Base-by-base conservation (phyloP, 73 alveolate species). In the Loxodes magnus region DNA sequence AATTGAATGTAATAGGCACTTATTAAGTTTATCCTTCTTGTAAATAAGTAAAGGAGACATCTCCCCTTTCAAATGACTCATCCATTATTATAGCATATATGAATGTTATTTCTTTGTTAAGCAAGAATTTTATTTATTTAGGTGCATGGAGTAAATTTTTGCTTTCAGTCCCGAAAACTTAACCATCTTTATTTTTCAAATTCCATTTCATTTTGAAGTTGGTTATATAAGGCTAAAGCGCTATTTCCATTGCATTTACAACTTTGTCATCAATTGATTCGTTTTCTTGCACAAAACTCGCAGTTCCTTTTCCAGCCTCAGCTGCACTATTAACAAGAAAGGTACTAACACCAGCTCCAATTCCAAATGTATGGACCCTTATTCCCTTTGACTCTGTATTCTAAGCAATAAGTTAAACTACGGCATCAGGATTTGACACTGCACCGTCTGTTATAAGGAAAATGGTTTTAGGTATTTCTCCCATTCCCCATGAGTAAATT, bases 391-490 rank as follows among this genome's bases (percentile, higher is more conserved):
- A n/a, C 16, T 65, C 31, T 2, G 64, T 74, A 49, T 67, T 41
- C 4, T 42, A 56, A 30, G 64, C 39, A 10, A 73, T 70, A 19
- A 77, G 50, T 34, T 76, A 22, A 4, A 84, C 39, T 7, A 89
- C 73, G n/a, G 49, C 54, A 22, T 77, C 77, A 35, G 85, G 72
- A 43, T 87, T 66, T 27, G 54, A 27, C 6, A 85, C 95, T 43
- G 56, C 93, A 3, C 99, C 99, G 75, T 93, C 99, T 28, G 99
- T 93, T 34, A 93, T 61, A 24, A 93, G 67, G 52, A 78, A 88
- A 4, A 93, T 64, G 50, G 66, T 58, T 51, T 69, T 70, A 2
- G 79, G 77, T 19, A 50, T 64, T 9, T 51, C 77, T 28, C 34
- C 12, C 17, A 30, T 56, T 56, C 49, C 50, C 7, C 7, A 4